phyloP scores from a whole-genome alignment of 768 basidiomycete species.

The Russula vinacea region DNA sequence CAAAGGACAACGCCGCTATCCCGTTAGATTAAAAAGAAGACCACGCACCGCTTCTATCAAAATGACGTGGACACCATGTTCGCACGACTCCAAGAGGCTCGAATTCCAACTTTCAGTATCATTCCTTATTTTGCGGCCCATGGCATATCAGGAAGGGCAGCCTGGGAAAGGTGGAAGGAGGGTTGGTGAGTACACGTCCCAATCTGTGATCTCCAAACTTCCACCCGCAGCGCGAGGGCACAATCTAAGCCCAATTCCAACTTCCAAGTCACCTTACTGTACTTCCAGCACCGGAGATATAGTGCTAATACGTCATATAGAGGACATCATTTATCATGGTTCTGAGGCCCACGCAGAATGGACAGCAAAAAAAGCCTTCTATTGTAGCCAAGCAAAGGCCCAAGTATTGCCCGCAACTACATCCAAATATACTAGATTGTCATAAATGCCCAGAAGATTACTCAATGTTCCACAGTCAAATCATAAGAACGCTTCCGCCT shows the following conservation, averaged over 20 bases:
- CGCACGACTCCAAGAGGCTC: not conserved
- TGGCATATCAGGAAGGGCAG: not conserved
- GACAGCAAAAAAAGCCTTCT: not conserved
- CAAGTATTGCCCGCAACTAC: not conserved
- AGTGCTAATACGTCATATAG: not conserved
- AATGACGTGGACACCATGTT: not conserved
- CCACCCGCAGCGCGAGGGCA: not conserved
- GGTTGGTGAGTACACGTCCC: not conserved
- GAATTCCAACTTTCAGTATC: not conserved
- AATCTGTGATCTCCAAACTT: not conserved
- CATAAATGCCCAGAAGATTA: not conserved
- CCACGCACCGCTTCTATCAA: not conserved
- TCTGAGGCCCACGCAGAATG: not conserved
- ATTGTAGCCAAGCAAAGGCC: not conserved
- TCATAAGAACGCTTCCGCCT: constrained; percentile 60
- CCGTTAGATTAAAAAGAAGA: no score
- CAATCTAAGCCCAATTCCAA: not conserved
- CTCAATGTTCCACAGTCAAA: not conserved
- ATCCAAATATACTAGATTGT: not conserved
- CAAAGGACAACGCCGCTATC: not conserved
- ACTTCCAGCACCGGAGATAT: not conserved
- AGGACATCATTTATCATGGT: no score
- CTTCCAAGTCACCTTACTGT: not conserved
- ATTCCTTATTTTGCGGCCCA: not conserved
- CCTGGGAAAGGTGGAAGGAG: no score